Percentiles rank a stretch among this genome's conserved stretches.
Evolutionary conservation across 1,284 basidiomycete species (phyloP).

Genomic region (Lentinus polychrous): DNA sequence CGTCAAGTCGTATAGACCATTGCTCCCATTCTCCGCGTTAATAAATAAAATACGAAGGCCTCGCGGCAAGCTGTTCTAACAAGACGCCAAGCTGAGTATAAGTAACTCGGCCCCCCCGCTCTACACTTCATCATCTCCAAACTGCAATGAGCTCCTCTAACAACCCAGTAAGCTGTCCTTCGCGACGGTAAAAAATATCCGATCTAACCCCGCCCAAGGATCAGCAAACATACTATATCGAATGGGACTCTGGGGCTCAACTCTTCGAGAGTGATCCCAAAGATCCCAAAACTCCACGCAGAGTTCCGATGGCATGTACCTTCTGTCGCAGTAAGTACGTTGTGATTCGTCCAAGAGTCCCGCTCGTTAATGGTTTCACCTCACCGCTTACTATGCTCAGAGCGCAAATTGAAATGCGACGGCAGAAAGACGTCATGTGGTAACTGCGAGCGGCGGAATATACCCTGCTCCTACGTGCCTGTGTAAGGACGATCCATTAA

Average conservation of each 20-base stretch:
- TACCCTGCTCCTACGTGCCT: slow-evolving; percentile 13
- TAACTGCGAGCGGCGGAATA: slow-evolving; percentile 13
- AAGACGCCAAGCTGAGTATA: slow-evolving; percentile 5
- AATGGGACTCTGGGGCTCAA: slow-evolving; percentile 6
- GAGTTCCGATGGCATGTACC: slow-evolving; percentile 16
- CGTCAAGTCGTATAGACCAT: not conserved
- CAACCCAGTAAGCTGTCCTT: not conserved
- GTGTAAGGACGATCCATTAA: slow-evolving; percentile 8
- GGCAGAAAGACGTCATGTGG: slow-evolving; percentile 11
- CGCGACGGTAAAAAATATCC: not conserved
- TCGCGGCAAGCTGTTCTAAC: not conserved
- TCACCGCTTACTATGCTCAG: slow-evolving; percentile 2
- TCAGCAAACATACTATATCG: slow-evolving; percentile 3
- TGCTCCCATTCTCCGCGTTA: not conserved
- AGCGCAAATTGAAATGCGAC: slow-evolving; percentile 15
- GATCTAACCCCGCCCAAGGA: slow-evolving; percentile 3
- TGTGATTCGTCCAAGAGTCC: not conserved
- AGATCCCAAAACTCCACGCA: slow-evolving; percentile 8
- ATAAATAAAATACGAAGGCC: not conserved
- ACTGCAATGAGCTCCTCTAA: slow-evolving; percentile 4
- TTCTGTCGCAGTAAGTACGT: slow-evolving; percentile 14
- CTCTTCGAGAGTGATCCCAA: slow-evolving; percentile 5
- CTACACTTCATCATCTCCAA: not conserved
- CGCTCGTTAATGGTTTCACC: too few species aligned
- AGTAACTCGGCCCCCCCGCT: slow-evolving; percentile 3